These are phyloP conservation scores for Spergularia bocconei DNA, from an alignment of 148 eudicot genomes.

Conservation along the genomic window DNA sequence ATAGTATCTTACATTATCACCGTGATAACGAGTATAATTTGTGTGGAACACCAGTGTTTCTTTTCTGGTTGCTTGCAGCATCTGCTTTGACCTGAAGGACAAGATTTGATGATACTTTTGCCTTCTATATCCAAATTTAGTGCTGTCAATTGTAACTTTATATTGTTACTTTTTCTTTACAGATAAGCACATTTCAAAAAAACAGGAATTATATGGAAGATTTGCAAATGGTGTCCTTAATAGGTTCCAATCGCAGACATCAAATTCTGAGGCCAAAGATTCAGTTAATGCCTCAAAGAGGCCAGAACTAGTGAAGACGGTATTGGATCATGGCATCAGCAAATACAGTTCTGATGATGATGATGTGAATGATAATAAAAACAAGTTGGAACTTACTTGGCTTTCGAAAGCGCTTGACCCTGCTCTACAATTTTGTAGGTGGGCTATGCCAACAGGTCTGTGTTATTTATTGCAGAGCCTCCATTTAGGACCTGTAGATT, in stretches of 20 bases:
- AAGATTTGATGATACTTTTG: too few relatives aligned
- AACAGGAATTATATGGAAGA: slow-evolving; percentile 39
- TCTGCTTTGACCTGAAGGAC: too few relatives aligned
- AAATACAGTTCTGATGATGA: slow-evolving; percentile 61
- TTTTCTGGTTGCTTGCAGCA: too few relatives aligned
- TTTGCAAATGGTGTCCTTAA: slow-evolving; percentile 39
- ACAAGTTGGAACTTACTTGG: slow-evolving; percentile 78
- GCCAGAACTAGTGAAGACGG: slow-evolving; percentile 29
- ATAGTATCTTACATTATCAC: too few relatives aligned
- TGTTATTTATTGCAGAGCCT: slow-evolving; percentile 9
- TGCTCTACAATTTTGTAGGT: slow-evolving; percentile 63
- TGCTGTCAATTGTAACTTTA: background rate
- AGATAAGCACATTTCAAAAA: slow-evolving; percentile 31
- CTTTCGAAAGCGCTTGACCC: slow-evolving; percentile 83
- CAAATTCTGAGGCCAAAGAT: slow-evolving; percentile 38
- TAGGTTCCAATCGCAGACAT: slow-evolving; percentile 47
- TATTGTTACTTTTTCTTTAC: background rate
- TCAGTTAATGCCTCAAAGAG: slow-evolving; percentile 25
- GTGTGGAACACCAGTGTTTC: too few relatives aligned
- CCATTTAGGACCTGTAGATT: background rate
- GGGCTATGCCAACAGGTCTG: slow-evolving; percentile 83
- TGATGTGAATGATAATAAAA: slow-evolving; percentile 47
- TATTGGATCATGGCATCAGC: slow-evolving; percentile 22
- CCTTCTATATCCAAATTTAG: too few relatives aligned
- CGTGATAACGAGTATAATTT: too few relatives aligned